These are phyloP conservation scores for Phytopythium mirpurense DNA, from an alignment of 352 stramenopile species.

Conservation along the genomic window DNA sequence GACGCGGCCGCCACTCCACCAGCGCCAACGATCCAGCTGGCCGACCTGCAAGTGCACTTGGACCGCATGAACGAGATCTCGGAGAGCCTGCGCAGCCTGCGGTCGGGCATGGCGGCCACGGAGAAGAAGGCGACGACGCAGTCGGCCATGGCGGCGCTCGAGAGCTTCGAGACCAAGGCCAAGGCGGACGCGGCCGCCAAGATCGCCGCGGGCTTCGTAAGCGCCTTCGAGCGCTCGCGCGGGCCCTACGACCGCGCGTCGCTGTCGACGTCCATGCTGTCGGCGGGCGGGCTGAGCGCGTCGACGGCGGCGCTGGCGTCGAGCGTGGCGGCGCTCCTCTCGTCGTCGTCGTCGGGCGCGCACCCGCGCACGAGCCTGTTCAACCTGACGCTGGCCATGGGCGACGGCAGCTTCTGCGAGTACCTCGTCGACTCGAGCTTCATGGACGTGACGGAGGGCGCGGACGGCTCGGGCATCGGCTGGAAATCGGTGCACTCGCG, in stretches of 20 bases:
- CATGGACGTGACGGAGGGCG: slow-evolving; percentile 36
- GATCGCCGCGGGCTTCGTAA: slow-evolving; percentile 55
- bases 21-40: slow-evolving; percentile 40
- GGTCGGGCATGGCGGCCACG: slow-evolving; percentile 42
- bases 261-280: not conserved
- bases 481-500: slow-evolving; percentile 69
- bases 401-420: slow-evolving; percentile 63
- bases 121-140: slow-evolving; percentile 30
- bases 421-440: slow-evolving; percentile 68
- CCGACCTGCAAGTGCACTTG: slow-evolving; percentile 64
- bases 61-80: slow-evolving; percentile 77
- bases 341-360: slow-evolving; percentile 12
- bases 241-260: slow-evolving; percentile 7
- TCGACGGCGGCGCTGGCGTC: slow-evolving; percentile 21
- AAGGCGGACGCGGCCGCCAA: slow-evolving; percentile 51
- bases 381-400: slow-evolving; percentile 49
- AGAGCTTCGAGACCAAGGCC: slow-evolving; percentile 46
- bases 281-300: not conserved
- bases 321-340: slow-evolving; percentile 27
- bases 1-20: slow-evolving; percentile 1
- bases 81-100: slow-evolving; percentile 38
- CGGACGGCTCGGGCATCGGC: slow-evolving; percentile 29
- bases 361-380: slow-evolving; percentile 32
- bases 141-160: slow-evolving; percentile 41
- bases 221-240: slow-evolving; percentile 25